Evolutionary conservation across 169 alveolate genomes (phyloP), one percentile per base, ranked within the genome.

Genomic region (Plasmodium vivax): DNA sequence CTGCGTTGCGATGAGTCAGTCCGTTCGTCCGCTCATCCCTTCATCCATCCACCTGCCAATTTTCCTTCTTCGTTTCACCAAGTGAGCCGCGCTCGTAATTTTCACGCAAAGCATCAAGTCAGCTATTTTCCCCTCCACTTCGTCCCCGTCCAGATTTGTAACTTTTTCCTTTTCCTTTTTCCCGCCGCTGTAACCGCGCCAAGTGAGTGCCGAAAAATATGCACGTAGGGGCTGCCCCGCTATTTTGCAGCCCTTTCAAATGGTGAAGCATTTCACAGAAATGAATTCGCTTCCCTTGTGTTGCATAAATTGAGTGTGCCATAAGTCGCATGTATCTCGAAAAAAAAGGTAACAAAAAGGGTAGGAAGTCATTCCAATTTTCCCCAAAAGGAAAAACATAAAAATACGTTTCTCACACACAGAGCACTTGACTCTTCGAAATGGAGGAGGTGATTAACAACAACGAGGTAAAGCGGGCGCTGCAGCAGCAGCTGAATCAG

Each of bases 381-480:
- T 23, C 6, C 6, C 19, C 14, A 68, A 19, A 68, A 8, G 14
- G 77, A 0, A 36, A 54, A 54, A 43, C 16, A 43, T 74, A 54
- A 83, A 58, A 32, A 56, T 10, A 58, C 80, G 34, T 32, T 16
- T 16, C n/a, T 8, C 32, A 45, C n/a, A 56, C 41, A n/a, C 23
- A 83, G 38, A 56, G 27, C 7, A 83, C 36, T 2, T 30, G 56
- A 30, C 38, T 36, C 30, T 56, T 4, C 16, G 0, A 68, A 68
- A 87, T 87, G 93, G 93, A 87, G 51, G 81, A 87, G 6, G 43
- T 77, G 41, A 19, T 87, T 54, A 85, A 87, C 71, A 87, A 79
- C 58, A 77, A 1, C 47, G 87, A 87, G 34, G 43, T 87, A 87
- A 87, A 87, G 47, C 62, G 81, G n/a, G 43, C 93, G 45, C 68